These are phyloP conservation scores for Cladophialophora yegresii DNA, from an alignment of 2,329 filamentous ascomycete genomes.

Conservation along the genomic window DNA sequence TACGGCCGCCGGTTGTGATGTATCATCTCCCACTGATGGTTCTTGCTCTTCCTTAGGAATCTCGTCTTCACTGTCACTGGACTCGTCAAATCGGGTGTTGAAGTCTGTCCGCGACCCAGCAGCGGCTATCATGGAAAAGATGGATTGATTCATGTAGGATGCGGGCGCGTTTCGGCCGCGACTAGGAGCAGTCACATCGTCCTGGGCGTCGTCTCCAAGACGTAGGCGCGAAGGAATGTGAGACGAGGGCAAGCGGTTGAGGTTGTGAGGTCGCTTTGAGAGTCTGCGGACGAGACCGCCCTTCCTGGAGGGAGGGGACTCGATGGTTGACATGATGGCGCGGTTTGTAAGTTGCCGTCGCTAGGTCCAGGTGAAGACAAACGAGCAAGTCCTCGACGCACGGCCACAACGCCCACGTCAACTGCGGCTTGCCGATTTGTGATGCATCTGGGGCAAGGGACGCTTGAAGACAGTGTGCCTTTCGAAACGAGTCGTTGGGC, in stretches of 20 bases:
- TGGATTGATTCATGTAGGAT: conserved; percentile 84
- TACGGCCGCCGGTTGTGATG: conserved; percentile 6
- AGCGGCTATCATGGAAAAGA: conserved; percentile 89
- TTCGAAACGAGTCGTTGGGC: conserved; percentile 3
- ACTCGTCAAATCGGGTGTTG: conserved; percentile 77
- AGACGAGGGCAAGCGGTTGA: conserved; percentile 50
- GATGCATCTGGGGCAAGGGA: conserved; percentile 22
- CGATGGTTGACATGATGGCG: conserved; percentile 26
- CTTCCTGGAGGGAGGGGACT: conserved; percentile 36
- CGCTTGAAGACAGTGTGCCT: conserved; percentile 1
- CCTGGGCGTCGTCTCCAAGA: conserved; percentile 61
- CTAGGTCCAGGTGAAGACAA: conserved; percentile 13
- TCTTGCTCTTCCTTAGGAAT: conserved; percentile 30
- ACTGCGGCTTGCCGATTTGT: conserved; percentile 2
- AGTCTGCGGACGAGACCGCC: conserved; percentile 46
- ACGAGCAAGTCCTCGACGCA: neutral
- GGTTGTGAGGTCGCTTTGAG: conserved; percentile 48
- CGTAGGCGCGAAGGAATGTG: conserved; percentile 61
- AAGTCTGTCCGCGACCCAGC: conserved; percentile 82
- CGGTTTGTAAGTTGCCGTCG: neutral
- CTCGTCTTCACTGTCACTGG: conserved; percentile 74
- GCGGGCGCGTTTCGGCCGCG: conserved; percentile 43
- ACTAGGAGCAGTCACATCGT: conserved; percentile 62
- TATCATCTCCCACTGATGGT: conserved; percentile 4
- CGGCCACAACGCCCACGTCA: conserved; percentile 20